Base-by-base conservation (phyloP, 805 yeast genomes). In the Novakomyces olei region DNA sequence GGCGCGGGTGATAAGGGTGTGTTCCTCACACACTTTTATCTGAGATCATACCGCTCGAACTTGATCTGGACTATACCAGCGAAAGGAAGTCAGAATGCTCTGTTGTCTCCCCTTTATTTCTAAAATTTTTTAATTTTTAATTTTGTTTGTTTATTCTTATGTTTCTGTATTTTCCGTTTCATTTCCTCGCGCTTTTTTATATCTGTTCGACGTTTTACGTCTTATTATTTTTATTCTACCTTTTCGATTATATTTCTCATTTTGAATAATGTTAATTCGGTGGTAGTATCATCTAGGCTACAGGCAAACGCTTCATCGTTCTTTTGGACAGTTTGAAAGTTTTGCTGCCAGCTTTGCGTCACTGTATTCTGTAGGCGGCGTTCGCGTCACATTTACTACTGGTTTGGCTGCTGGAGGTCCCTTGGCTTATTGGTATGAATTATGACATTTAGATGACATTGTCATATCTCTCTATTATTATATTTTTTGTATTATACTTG, bases 351-450 rank as follows among this genome's bases (percentile, higher is more conserved):
- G 19, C n/a, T 30, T 30, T 23, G 33, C 33, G 12, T 17, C 33
- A 20, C n/a, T 30, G 15, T 23, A 30, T 23, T 23, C 24, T n/a
- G 27, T 30, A 12, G 25, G 33, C n/a, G 33, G 33, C 15, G 27
- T 30, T 23, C 33, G 33, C 10, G 15, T 23, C 5, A 30, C 33
- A 5, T 19, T 30, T 8, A 14, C 15, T 23, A 14, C 28, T 26
- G 45, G 44, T 10, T 29, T 41, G 34, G 17, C 34, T 8, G 15
- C 36, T 27, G 45, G 43, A 15, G 45, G 45, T 6, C 45, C 45
- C 15, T 41, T 38, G 30, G 43, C 45, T 4, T 41, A 41, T 26
- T 42, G 41, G 41, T 36, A n/a, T n/a, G n/a, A n/a, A n/a, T n/a
- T n/a, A n/a, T n/a, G n/a, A n/a, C n/a, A n/a, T n/a, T n/a, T n/a